Evolutionary conservation across 2,329 filamentous ascomycete species (phyloP), one percentile per base, ranked within the genome.

Genomic region (Cladosporium phlei): DNA sequence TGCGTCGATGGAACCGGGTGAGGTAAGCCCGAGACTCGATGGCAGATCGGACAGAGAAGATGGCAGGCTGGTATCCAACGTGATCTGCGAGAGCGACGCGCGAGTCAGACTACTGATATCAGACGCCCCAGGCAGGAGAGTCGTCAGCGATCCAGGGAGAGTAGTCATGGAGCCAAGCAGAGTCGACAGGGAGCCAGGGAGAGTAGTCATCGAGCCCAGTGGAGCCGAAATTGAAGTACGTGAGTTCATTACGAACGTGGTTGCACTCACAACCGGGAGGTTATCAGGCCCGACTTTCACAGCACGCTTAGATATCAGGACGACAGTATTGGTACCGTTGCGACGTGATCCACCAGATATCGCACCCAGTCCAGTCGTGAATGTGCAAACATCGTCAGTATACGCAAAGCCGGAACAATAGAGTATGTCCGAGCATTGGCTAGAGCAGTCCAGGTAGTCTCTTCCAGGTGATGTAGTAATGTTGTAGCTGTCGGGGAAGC

Each of bases 371-470:
- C 34, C 38, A 25, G 43, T 40, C 25, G 54, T 49, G 43, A 53
- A 57, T 5, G 49, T 51, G 28, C 57, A 59, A 3, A 43, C 27
- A 19, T 28, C 39, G 3, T 49, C 37, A 1, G 45, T 19, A 28
- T 51, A 47, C 3, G 49, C 56, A 14, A 52, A 51, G 7, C 47
- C 58, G 19, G 53, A 45, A 20, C 55, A 60, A 0, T 38, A 47
- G 8, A 45, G 17, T 2, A 51, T 35, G 2, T 29, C 42, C 3
- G 55, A 55, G 39, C 55, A 59, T 5, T 35, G 39, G 25, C 51
- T 52, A 42, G 55, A 55, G 51, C 58, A 60, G 22, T 47, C 44
- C 7, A 25, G 9, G 20, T 47, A 44, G 21, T 37, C 35, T 5
- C 9, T 8, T 3, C 39, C 48, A 1, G 44, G 29, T 3, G 28